Conservation (phyloP, 805 yeast genomes). For the Groenewaldozyma tartarivorans region DNA sequence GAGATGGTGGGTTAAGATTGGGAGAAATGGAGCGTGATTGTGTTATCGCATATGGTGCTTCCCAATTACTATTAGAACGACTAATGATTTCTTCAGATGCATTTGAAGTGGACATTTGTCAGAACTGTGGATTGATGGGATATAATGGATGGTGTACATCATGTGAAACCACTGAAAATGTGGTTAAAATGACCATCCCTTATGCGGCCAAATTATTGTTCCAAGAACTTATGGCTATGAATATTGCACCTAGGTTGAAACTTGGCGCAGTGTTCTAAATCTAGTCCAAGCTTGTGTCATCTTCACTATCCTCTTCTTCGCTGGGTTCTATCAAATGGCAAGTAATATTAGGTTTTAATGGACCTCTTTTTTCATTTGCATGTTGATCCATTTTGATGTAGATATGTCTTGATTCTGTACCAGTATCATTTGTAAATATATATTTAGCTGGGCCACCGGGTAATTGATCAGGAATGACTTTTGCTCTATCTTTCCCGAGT, state of each 20-base stretch:
- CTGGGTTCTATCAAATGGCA: too few relatives aligned
- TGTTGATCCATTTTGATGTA: too few relatives aligned
- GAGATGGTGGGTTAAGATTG: slow-evolving; percentile 97
- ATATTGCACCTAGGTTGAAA: slow-evolving; percentile 91
- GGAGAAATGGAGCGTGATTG: slow-evolving; percentile 99
- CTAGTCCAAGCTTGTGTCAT: too few relatives aligned
- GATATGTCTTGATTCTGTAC: too few relatives aligned
- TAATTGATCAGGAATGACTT: neutral
- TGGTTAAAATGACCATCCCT: slow-evolving; percentile 92
- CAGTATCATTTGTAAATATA: too few relatives aligned
- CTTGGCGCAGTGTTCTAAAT: slow-evolving; percentile 69
- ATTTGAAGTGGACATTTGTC: slow-evolving; percentile 93
- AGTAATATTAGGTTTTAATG: too few relatives aligned
- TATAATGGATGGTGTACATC: slow-evolving; percentile 97
- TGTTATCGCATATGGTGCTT: slow-evolving; percentile 98
- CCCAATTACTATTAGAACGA: slow-evolving; percentile 86
- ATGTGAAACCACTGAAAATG: slow-evolving; percentile 78
- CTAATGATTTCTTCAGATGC: slow-evolving; percentile 96
- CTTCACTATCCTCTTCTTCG: too few relatives aligned
- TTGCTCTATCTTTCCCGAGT: neutral
- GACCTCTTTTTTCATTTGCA: too few relatives aligned
- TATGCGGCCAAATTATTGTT: slow-evolving; percentile 96
- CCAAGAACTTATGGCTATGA: slow-evolving; percentile 98
- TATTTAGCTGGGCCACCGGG: neutral
- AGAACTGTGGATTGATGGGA: slow-evolving; percentile 93